phyloP scores from a whole-genome alignment of 352 stramenopile species.

The Globisporangium recalcitrans region DNA sequence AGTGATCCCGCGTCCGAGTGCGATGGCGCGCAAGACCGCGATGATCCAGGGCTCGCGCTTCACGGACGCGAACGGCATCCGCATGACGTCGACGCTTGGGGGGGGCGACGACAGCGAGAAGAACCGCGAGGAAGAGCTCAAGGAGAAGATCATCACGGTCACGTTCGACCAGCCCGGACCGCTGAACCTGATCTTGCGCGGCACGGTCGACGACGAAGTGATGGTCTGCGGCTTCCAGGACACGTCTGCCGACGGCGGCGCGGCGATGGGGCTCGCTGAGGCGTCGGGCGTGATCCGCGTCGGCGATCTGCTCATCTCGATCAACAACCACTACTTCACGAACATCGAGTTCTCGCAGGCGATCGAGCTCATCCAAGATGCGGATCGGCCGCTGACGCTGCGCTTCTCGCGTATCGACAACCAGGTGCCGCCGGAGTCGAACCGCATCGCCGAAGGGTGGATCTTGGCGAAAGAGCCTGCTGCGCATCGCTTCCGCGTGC shows the following conservation, averaged over 20 bases:
- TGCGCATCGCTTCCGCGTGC: slow-evolving; percentile 67
- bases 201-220: slow-evolving; percentile 85
- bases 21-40: slow-evolving; percentile 63
- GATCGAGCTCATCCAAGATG: slow-evolving; percentile 67
- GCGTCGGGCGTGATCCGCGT: slow-evolving; percentile 71
- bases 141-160: slow-evolving; percentile 87
- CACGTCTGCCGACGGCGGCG: slow-evolving; percentile 20
- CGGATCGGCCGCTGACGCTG: slow-evolving; percentile 66
- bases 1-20: slow-evolving; percentile 68
- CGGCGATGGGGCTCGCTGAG: slow-evolving; percentile 46
- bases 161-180: slow-evolving; percentile 77
- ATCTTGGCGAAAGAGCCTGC: slow-evolving; percentile 80
- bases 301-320: slow-evolving; percentile 79
- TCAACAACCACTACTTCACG: slow-evolving; percentile 86
- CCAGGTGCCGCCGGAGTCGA: slow-evolving; percentile 24
- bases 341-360: slow-evolving; percentile 82
- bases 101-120: slow-evolving; percentile 38
- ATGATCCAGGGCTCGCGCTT: slow-evolving; percentile 62
- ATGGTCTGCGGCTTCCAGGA: slow-evolving; percentile 84
- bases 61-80: slow-evolving; percentile 76
- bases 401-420: slow-evolving; percentile 77
- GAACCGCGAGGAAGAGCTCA: slow-evolving; percentile 62
- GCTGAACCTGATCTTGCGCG: slow-evolving; percentile 67
- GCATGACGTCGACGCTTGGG: slow-evolving; percentile 58
- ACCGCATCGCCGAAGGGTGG: slow-evolving; percentile 76